These are phyloP conservation scores for Thalassiosira allenii DNA, from an alignment of 352 stramenopile species.

Conservation along the genomic window DNA sequence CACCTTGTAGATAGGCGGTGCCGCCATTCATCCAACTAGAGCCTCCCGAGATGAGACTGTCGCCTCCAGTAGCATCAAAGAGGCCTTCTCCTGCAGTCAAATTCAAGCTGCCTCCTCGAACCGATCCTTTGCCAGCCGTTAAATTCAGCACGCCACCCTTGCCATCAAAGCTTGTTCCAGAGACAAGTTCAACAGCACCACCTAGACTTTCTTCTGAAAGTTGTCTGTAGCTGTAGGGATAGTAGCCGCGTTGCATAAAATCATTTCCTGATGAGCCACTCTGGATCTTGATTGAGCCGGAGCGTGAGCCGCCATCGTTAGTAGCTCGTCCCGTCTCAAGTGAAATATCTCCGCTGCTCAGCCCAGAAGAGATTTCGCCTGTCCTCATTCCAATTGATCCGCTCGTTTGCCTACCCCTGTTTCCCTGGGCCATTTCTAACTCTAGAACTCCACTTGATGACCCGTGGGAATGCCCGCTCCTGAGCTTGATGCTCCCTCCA, in stretches of 20 bases:
- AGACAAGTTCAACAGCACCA: constrained; percentile 25
- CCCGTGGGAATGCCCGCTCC: constrained; percentile 5
- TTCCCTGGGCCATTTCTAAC: constrained; percentile 13
- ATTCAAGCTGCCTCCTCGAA: constrained; percentile 80
- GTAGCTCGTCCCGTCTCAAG: constrained; percentile 36
- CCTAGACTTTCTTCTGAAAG: constrained; percentile 10
- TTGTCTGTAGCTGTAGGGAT: constrained; percentile 22
- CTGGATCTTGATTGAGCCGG: constrained; percentile 20
- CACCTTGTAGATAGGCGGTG: constrained; percentile 21
- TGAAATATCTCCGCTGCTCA: constrained; percentile 15
- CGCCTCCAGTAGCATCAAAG: constrained; percentile 82
- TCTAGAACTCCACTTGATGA: constrained; percentile 13
- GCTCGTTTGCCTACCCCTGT: constrained; percentile 12
- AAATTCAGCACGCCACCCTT: constrained; percentile 88
- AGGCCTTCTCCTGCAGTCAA: constrained; percentile 37
- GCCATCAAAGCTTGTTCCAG: constrained; percentile 85
- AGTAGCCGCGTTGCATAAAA: background rate
- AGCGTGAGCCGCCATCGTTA: background rate
- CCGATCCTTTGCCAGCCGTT: constrained; percentile 85
- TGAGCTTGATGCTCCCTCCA: constrained; percentile 37
- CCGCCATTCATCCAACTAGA: constrained; percentile 39
- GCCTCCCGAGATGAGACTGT: constrained; percentile 86
- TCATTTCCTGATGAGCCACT: constrained; percentile 33
- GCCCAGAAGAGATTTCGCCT: constrained; percentile 19
- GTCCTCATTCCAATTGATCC: constrained; percentile 34